These are phyloP conservation scores for Penicillium diatomitis DNA, from an alignment of 495 filamentous ascomycete genomes.

Conservation along the genomic window DNA sequence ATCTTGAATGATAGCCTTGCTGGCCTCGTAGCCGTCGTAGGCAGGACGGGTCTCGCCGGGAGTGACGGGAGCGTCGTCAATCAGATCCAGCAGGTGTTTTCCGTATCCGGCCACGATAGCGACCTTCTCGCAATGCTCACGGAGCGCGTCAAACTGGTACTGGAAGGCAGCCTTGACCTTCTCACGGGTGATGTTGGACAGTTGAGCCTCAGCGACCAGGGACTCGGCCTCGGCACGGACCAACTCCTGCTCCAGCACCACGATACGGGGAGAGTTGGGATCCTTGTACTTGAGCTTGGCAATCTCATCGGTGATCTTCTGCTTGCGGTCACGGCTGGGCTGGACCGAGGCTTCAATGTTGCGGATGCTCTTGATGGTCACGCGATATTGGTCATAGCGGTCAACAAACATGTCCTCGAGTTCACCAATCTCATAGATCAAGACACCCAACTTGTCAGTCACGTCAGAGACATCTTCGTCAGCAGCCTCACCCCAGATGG, in stretches of 20 bases:
- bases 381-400: constrained; percentile 97
- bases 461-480: constrained; percentile 98
- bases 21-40: constrained; percentile 97
- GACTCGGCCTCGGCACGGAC: constrained; percentile 98
- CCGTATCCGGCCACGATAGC: constrained; percentile 96
- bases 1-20: constrained; percentile 98
- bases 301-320: constrained; percentile 98
- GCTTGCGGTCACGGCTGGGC: constrained; percentile 95
- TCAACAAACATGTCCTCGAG: constrained; percentile 97
- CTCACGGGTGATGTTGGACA: constrained; percentile 98
- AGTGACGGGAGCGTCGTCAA: constrained; percentile 94
- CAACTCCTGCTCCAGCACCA: constrained; percentile 95
- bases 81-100: constrained; percentile 89
- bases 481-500: constrained; percentile 92
- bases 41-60: constrained; percentile 93
- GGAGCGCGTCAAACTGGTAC: constrained; percentile 96
- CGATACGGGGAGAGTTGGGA: constrained; percentile 92
- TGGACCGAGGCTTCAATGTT: constrained; percentile 98
- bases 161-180: constrained; percentile 98
- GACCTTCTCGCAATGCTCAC: constrained; percentile 96
- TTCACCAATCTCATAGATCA: constrained; percentile 98
- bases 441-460: constrained; percentile 94
- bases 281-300: constrained; percentile 99
- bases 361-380: constrained; percentile 97
- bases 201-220: constrained; percentile 91